phyloP scores from a whole-genome alignment of 177 flowering plant species.

The Vitis hybrid region DNA sequence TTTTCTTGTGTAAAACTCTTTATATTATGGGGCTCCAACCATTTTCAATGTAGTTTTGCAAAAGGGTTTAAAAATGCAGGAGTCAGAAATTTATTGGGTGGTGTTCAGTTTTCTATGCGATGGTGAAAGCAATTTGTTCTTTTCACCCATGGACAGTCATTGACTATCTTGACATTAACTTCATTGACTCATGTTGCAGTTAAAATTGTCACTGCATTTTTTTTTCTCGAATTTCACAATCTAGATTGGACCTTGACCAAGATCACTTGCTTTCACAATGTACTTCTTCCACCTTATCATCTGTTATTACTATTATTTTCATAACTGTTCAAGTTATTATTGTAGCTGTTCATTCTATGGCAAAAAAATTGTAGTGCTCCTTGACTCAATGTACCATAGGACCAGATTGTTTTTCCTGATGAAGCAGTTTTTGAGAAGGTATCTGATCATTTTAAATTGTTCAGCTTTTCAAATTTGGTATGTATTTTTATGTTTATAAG shows the following conservation, averaged over 20 bases:
- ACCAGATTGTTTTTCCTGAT: constrained; percentile 89
- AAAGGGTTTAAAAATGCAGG: background rate
- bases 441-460: constrained; percentile 3
- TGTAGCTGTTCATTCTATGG: background rate
- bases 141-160: background rate
- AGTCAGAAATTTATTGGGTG: background rate
- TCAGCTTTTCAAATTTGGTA: background rate
- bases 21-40: too few relatives aligned
- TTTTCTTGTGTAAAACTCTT: too few relatives aligned
- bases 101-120: background rate
- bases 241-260: background rate
- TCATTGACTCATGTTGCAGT: background rate
- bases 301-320: background rate
- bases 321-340: background rate
- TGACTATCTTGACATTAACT: background rate
- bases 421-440: constrained; percentile 98
- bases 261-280: background rate
- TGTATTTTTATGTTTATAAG: background rate
- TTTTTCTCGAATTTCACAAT: background rate
- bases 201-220: background rate
- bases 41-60: background rate
- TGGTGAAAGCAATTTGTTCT: background rate
- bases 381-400: constrained; percentile 54
- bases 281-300: too few relatives aligned
- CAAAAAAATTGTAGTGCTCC: constrained; percentile 21